Conservation (phyloP, 2,329 filamentous ascomycete species). For the Beauveria bassiana region DNA sequence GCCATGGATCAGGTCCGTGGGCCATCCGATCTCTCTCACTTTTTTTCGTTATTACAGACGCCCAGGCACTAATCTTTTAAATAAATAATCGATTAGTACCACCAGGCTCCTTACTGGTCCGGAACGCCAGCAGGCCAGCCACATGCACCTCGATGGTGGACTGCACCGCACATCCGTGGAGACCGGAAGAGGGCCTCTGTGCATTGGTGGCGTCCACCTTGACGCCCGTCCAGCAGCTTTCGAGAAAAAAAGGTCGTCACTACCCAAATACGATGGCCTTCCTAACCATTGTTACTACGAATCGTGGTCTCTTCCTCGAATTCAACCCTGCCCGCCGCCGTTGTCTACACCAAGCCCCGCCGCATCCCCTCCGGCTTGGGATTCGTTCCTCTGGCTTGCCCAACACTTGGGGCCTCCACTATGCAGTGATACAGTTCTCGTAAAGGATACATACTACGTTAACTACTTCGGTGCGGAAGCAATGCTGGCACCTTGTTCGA, state of each 20-base stretch:
- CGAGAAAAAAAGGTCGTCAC: neutral
- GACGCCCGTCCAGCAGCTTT: neutral
- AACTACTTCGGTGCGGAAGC: neutral
- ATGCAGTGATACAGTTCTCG: too few relatives aligned
- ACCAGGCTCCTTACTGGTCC: neutral
- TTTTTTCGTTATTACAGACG: neutral
- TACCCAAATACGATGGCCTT: neutral
- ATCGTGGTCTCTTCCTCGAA: neutral
- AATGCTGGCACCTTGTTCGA: neutral
- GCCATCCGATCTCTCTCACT: constrained; percentile 2
- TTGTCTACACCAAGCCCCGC: neutral
- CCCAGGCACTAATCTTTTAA: neutral
- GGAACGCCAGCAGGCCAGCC: constrained; percentile 1
- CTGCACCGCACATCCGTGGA: constrained; percentile 4
- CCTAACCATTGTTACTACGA: neutral
- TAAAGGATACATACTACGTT: neutral
- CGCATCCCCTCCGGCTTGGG: neutral
- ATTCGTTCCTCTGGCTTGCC: neutral
- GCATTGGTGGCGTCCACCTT: neutral
- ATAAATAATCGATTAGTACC: neutral
- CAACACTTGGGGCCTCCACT: neutral
- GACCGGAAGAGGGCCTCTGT: neutral
- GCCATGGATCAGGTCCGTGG: constrained; percentile 9
- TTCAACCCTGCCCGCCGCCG: neutral
- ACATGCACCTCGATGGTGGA: neutral